Base-by-base conservation (phyloP, 2,329 filamentous ascomycete genomes). In the Epichloe aotearoae region DNA sequence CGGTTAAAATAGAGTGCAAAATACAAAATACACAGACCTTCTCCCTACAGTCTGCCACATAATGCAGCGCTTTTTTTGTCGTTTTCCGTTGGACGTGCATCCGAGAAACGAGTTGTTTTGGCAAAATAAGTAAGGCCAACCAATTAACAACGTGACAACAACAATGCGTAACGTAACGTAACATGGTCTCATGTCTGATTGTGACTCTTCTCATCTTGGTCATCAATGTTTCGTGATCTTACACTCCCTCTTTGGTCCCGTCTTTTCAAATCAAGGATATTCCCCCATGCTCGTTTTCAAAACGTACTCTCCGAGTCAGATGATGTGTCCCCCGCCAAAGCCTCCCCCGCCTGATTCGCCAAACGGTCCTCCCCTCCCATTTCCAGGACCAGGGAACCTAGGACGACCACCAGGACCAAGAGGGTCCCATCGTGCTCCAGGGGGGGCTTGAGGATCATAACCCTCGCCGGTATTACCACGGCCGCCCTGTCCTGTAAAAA, bases 341-440 rank as follows among this genome's bases (percentile, higher is more conserved):
- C 64, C 67, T 19, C 66, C 65, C 3, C 65, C 64, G 45, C 61
- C 62, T 12, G 62, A 63, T 7, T 64, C 65, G 15, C 70, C 71
- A 56, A 69, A 71, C 5, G 69, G 62, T 42, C 68, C 58, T 47
- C 69, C 62, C 38, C 66, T 58, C 5, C 68, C 62, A 7, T 65
- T 65, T 6, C 72, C 68, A 2, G 66, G 68, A 2, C 74, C 73
- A 5, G 71, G 70, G 47, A 74, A 70, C 44, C 73, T 62, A 4
- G 74, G 74, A 2, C 65, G 59, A 1, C 69, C 72, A 0, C 84
- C 84, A 0, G 88, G 88, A 0, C 86, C 86, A 20, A 90, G 69
- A 2, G 91, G 91, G 71, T 97, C 93, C 70, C 88, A 97, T 56
- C 93, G 75, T n/a, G 89, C 84, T 1, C 93, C 93, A 2, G 88